Evolutionary conservation across 176 grass and related monocot genomes (phyloP).

Genomic region (Carex myosuroides): DNA sequence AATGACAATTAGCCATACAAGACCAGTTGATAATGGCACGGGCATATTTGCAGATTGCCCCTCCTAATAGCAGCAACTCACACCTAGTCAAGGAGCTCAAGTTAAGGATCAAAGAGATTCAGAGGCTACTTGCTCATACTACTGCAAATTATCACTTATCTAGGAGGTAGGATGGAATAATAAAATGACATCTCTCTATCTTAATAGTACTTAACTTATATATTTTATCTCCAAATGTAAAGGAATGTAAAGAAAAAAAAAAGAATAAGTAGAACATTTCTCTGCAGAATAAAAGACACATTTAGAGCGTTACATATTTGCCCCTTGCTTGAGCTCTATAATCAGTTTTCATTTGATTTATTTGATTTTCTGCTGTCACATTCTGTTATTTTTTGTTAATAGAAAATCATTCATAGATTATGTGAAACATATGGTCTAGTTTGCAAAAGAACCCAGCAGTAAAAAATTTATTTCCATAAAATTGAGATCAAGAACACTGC

Average conservation of each 20-base stretch:
- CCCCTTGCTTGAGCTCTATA: neutral
- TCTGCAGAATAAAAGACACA: neutral
- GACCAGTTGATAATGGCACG: slow-evolving; percentile 70
- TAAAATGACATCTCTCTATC: too few species aligned
- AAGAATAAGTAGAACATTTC: neutral
- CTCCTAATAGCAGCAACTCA: too few species aligned
- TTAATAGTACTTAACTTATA: neutral
- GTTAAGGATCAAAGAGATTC: too few species aligned
- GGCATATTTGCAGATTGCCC: slow-evolving; percentile 56
- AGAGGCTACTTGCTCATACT: too few species aligned
- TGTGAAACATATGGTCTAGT: neutral
- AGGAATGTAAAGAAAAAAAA: too few species aligned
- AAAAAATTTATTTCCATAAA: slow-evolving; percentile 10
- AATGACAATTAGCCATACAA: too few species aligned
- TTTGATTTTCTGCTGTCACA: neutral
- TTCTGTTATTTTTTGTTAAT: neutral
- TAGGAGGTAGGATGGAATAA: too few species aligned
- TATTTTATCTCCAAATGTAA: neutral
- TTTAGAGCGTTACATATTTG: neutral
- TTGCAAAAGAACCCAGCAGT: slow-evolving; percentile 1
- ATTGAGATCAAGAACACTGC: slow-evolving; percentile 32
- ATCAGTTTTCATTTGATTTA: neutral
- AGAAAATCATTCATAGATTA: neutral
- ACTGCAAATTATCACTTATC: too few species aligned
- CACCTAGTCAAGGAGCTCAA: too few species aligned